Conservation (phyloP, 2,329 filamentous ascomycete species). For the Diplodia corticola region DNA sequence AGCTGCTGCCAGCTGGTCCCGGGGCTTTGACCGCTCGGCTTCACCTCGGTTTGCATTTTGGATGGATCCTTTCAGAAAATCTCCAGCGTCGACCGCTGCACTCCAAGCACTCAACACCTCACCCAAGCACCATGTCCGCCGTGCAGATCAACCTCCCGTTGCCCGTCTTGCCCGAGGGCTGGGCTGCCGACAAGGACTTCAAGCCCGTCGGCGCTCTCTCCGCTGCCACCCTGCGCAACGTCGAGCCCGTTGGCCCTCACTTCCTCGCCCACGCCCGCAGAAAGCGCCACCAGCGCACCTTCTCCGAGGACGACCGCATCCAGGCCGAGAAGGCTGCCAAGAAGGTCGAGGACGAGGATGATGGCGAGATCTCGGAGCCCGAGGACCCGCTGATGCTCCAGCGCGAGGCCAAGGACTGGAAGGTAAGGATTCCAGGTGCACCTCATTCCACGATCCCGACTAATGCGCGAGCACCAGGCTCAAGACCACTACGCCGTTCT, state of each 20-base stretch:
- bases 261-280: conserved; percentile 97
- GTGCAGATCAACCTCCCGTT: conserved; percentile 66
- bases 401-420: conserved; percentile 98
- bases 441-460: neutral
- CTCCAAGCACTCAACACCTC: neutral
- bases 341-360: conserved; percentile 90
- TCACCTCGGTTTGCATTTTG: neutral
- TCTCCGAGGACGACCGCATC: conserved; percentile 97
- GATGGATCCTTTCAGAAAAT: conserved; percentile 19
- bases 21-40: conserved; percentile 8
- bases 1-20: conserved; percentile 14
- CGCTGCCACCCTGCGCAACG: conserved; percentile 75
- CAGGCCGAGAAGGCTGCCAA: conserved; percentile 93
- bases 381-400: conserved; percentile 92
- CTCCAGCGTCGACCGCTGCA: neutral
- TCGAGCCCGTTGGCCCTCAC: conserved; percentile 95
- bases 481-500: conserved; percentile 99
- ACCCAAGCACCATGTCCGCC: conserved; percentile 60
- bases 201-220: conserved; percentile 78
- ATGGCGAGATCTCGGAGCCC: conserved; percentile 86
- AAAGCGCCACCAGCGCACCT: conserved; percentile 91
- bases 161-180: conserved; percentile 74
- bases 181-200: conserved; percentile 90
- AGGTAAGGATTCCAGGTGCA: conserved; percentile 58
- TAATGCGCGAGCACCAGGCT: conserved; percentile 50